Evolutionary conservation across 2,329 filamentous ascomycete genomes (phyloP).

Genomic region (Monosporascus sp.): DNA sequence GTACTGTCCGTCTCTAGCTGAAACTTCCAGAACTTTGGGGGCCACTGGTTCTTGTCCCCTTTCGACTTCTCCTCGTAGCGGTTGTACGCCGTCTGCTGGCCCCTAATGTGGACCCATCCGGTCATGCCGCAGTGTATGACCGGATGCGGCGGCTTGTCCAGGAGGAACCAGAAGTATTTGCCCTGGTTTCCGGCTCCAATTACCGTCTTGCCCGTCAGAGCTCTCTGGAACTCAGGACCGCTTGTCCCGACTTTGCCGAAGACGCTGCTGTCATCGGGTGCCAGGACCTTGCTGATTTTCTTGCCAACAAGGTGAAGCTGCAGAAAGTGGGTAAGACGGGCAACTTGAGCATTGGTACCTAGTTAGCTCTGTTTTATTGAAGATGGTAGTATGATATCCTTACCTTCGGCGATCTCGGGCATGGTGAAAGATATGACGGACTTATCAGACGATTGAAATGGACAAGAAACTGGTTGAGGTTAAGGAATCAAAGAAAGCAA

Average conservation of each 20-base stretch:
- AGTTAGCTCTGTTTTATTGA: not conserved
- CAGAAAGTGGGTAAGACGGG: slow-evolving; percentile 81
- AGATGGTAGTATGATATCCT: not conserved
- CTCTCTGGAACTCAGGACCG: slow-evolving; percentile 66
- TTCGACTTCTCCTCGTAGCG: slow-evolving; percentile 74
- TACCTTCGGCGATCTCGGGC: slow-evolving; percentile 26
- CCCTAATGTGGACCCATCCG: slow-evolving; percentile 84
- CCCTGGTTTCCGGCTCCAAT: slow-evolving; percentile 74
- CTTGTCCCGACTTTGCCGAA: slow-evolving; percentile 88
- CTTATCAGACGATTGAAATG: no score
- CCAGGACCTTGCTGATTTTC: slow-evolving; percentile 63
- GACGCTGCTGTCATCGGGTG: slow-evolving; percentile 75
- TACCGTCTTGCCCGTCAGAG: slow-evolving; percentile 69
- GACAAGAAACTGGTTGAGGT: no score
- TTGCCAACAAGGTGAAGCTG: slow-evolving; percentile 79
- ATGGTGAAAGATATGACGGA: slow-evolving; percentile 6
- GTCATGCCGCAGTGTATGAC: slow-evolving; percentile 84
- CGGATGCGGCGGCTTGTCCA: slow-evolving; percentile 76
- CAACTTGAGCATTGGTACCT: slow-evolving; percentile 44
- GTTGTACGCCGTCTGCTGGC: slow-evolving; percentile 71
- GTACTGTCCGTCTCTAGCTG: slow-evolving; percentile 58
- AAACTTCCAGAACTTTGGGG: slow-evolving; percentile 88
- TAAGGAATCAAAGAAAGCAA: not conserved
- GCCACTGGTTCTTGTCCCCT: slow-evolving; percentile 65
- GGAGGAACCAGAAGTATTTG: slow-evolving; percentile 87